These are phyloP conservation scores for Hyaloraphidium curvatum DNA, from an alignment of 192 early-diverging fungal species.

Conservation along the genomic window DNA sequence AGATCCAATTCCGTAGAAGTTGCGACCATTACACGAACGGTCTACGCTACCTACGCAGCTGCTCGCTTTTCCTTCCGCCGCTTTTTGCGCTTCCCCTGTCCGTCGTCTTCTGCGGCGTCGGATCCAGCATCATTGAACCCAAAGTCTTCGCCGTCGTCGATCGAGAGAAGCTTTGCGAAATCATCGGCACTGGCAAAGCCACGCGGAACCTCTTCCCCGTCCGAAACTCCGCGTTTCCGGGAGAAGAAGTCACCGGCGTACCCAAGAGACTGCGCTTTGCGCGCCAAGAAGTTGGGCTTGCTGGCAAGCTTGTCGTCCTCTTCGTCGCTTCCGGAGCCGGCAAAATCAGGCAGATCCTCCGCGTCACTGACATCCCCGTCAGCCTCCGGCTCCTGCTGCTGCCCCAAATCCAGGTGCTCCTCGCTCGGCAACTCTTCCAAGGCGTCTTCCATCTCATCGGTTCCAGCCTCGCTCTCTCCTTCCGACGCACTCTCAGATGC, in stretches of 20 bases:
- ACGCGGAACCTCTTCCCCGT: conserved; percentile 25
- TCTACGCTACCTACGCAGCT: too few relatives aligned
- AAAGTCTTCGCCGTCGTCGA: conserved; percentile 22
- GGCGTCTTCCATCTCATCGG: too few relatives aligned
- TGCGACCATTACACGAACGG: too few relatives aligned
- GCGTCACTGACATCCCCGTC: conserved; percentile 23
- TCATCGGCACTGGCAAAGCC: conserved; percentile 45
- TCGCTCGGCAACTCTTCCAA: background rate
- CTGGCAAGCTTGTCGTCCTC: conserved; percentile 17
- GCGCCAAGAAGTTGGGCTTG: conserved; percentile 23
- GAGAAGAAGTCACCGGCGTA: conserved; percentile 33
- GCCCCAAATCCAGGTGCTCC: background rate
- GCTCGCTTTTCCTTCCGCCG: background rate
- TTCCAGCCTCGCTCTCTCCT: too few relatives aligned
- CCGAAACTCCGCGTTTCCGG: conserved; percentile 16
- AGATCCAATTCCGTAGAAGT: too few relatives aligned
- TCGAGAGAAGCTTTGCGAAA: conserved; percentile 24
- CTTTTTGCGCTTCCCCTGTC: too few relatives aligned
- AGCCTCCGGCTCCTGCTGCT: conserved; percentile 12
- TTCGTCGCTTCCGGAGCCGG: background rate
- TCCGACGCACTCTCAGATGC: background rate
- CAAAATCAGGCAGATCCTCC: too few relatives aligned
- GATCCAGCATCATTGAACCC: too few relatives aligned
- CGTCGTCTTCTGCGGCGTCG: too few relatives aligned
- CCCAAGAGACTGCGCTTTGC: conserved; percentile 27